These are phyloP conservation scores for Colletotrichum musicola DNA, from an alignment of 2,329 filamentous ascomycete species.

Conservation along the genomic window DNA sequence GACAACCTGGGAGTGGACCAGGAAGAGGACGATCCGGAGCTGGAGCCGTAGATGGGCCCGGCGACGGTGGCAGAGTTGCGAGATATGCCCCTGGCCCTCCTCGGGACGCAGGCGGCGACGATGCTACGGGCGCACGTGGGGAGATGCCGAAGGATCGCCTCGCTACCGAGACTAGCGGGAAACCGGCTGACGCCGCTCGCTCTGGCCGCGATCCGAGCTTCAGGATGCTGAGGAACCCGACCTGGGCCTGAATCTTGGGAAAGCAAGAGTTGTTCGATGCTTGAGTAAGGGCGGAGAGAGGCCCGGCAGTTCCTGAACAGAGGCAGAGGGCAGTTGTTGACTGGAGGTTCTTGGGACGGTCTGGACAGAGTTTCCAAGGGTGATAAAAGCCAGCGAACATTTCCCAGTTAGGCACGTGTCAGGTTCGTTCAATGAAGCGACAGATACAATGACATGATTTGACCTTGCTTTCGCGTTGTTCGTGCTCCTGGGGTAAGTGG, in stretches of 20 bases:
- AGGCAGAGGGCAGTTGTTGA: not conserved
- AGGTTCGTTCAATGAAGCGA: constrained; percentile 24
- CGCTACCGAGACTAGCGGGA: not conserved
- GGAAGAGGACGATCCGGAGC: not conserved
- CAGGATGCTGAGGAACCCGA: not conserved
- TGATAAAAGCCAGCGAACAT: not conserved
- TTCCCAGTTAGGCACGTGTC: constrained; percentile 6
- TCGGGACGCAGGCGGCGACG: not conserved
- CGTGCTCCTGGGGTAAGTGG: not conserved
- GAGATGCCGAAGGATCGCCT: constrained; percentile 4
- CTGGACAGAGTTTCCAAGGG: not conserved
- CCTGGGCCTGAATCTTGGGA: not conserved
- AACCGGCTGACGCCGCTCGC: not conserved
- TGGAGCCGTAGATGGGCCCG: not conserved
- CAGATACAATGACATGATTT: not conserved
- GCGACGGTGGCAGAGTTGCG: not conserved
- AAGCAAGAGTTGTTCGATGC: not conserved
- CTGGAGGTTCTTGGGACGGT: no score
- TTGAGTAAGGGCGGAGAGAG: not conserved
- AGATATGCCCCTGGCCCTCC: not conserved
- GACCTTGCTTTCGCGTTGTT: not conserved
- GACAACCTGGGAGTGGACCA: not conserved
- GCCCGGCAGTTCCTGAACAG: constrained; percentile 18
- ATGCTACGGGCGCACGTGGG: constrained; percentile 19
- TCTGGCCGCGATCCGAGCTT: constrained; percentile 6